Evolutionary conservation across 306 rosid species (phyloP), one percentile per base, ranked within the genome.

Genomic region (Glycine tomentella): DNA sequence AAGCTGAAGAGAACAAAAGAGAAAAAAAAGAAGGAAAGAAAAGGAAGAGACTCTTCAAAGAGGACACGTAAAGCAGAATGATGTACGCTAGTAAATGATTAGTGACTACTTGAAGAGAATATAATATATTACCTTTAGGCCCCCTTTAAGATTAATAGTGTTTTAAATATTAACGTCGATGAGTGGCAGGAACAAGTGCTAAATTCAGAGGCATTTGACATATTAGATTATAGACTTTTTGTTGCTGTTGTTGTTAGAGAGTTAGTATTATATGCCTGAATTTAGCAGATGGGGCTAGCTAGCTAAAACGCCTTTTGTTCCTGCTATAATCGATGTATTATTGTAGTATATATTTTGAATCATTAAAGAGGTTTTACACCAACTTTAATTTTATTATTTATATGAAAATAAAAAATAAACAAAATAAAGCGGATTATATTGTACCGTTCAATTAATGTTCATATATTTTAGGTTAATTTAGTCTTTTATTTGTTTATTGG

Each of bases 161-260:
- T 56, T 72, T 8, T 50, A 69, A 48, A 46, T 45, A 44, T 45
- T 48, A 63, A 62, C 80, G 76, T 50, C 38, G 72, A 48, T 72
- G 83, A 75, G 89, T 89, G 84, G 84, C 88, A 87, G 97, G 94
- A 91, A 92, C 95, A 92, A 82, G 86, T 93, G 93, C 93, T 91
- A 93, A 95, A 91, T 91, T 91, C 86, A 84, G 93, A 79, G 80
- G 84, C 89, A 81, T 86, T 79, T 76, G 64, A 83, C 78, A 74
- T 59, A 58, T 69, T 87, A 70, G 52, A 66, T 69, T 78, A 75
- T 74, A 86, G 66, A 51, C 50, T 70, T 74, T 81, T 76, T 38
- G n/a, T 66, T 71, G 45, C 44, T 33, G 76, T 38, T 59, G 25
- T 83, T 74, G 87, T 85, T 91, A 75, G 46, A 75, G 86, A 79